These are phyloP conservation scores for Turnera subulata DNA, from an alignment of 345 rosid species.

Conservation along the genomic window DNA sequence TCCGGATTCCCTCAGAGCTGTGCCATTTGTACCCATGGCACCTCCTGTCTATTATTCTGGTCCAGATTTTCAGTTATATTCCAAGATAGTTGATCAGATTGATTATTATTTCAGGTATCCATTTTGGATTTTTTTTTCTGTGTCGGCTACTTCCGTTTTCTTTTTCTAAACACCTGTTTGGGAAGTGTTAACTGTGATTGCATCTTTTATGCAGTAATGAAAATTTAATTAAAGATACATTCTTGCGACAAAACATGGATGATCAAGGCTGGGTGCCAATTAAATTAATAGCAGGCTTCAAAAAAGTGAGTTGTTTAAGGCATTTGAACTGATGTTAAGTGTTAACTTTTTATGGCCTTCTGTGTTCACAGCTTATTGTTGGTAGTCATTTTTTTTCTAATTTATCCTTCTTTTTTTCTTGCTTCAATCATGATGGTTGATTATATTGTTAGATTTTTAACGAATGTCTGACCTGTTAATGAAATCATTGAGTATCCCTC, in stretches of 20 bases:
- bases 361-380: no score
- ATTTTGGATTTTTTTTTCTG: slow-evolving; percentile 7
- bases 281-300: slow-evolving; percentile 68
- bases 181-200: slow-evolving; percentile 17
- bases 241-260: slow-evolving; percentile 82
- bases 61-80: slow-evolving; percentile 50
- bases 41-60: slow-evolving; percentile 46
- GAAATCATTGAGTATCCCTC: no score
- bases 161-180: background rate
- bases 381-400: no score
- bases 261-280: slow-evolving; percentile 82
- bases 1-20: slow-evolving; percentile 35
- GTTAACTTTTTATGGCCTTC: no score
- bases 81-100: slow-evolving; percentile 57
- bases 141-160: background rate
- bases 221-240: slow-evolving; percentile 69
- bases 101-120: slow-evolving; percentile 79
- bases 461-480: no score
- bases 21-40: slow-evolving; percentile 43
- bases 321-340: background rate
- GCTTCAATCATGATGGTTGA: no score
- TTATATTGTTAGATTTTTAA: no score
- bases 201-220: slow-evolving; percentile 55
- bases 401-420: no score
- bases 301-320: slow-evolving; percentile 46